Conservation (phyloP, 2,329 filamentous ascomycete genomes). For the Ceratocystis eucalypticola region DNA sequence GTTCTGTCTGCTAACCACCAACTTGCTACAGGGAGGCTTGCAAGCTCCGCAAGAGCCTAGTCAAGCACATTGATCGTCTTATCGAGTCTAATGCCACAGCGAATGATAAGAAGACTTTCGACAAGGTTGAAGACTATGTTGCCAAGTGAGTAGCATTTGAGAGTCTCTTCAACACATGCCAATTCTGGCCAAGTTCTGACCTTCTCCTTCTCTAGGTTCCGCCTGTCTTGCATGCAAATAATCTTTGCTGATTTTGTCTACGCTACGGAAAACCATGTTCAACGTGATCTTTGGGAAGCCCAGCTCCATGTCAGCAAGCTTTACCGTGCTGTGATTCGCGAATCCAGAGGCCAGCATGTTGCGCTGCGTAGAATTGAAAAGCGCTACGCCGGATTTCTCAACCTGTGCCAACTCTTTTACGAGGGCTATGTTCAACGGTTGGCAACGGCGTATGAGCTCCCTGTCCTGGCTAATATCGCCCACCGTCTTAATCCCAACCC, state of each 20-base stretch:
- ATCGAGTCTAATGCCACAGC: slow-evolving; percentile 27
- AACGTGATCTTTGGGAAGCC: slow-evolving; percentile 61
- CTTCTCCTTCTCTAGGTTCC: slow-evolving; percentile 26
- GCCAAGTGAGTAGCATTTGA: slow-evolving; percentile 28
- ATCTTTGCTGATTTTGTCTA: slow-evolving; percentile 60
- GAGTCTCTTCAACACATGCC: background rate
- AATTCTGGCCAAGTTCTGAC: background rate
- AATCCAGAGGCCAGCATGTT: slow-evolving; percentile 27
- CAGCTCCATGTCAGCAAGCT: slow-evolving; percentile 66
- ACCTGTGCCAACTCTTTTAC: slow-evolving; percentile 80
- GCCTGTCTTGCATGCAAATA: slow-evolving; percentile 55
- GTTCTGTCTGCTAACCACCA: background rate
- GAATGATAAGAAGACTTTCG: slow-evolving; percentile 32
- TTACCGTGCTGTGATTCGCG: slow-evolving; percentile 34
- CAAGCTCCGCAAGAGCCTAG: slow-evolving; percentile 32
- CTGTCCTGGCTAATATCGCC: slow-evolving; percentile 35
- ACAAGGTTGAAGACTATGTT: slow-evolving; percentile 32
- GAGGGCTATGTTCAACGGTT: slow-evolving; percentile 70
- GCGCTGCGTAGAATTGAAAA: slow-evolving; percentile 67
- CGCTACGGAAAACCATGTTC: slow-evolving; percentile 49
- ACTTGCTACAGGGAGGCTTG: slow-evolving; percentile 29
- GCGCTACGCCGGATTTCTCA: slow-evolving; percentile 72
- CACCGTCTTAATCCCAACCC: slow-evolving; percentile 12
- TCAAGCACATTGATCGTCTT: slow-evolving; percentile 33
- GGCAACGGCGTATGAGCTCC: slow-evolving; percentile 44